Percentiles rank a stretch among this genome's conserved stretches.
phyloP scores from a whole-genome alignment of 1,284 basidiomycete genomes.

The Trametes pubescens region DNA sequence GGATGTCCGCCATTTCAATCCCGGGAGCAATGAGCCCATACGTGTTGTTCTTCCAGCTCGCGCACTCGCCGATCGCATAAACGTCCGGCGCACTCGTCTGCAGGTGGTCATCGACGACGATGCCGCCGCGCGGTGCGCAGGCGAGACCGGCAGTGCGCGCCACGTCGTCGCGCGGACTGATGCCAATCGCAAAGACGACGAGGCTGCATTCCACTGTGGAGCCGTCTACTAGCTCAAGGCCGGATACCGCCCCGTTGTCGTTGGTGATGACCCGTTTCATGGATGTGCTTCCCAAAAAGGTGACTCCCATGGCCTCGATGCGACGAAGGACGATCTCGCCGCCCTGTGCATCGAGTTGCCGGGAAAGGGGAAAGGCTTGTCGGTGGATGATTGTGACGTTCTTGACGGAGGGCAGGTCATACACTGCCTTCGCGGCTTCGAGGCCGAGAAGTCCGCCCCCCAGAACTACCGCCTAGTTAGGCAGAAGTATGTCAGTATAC shows the following conservation, averaged over 20 bases:
- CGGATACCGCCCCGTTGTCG: slow-evolving; percentile 51
- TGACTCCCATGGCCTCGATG: slow-evolving; percentile 72
- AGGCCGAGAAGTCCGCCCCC: slow-evolving; percentile 81
- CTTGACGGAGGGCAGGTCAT: slow-evolving; percentile 60
- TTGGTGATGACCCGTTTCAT: slow-evolving; percentile 52
- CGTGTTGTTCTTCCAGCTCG: slow-evolving; percentile 71
- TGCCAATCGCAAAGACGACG: slow-evolving; percentile 73
- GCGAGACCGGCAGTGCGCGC: slow-evolving; percentile 60
- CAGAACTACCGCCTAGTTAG: slow-evolving; percentile 60
- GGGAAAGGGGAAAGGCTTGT: slow-evolving; percentile 69
- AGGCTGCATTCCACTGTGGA: slow-evolving; percentile 54
- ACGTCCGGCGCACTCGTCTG: slow-evolving; percentile 65
- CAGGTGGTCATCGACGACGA: slow-evolving; percentile 66
- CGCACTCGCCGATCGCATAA: slow-evolving; percentile 83
- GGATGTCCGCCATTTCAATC: slow-evolving; percentile 79
- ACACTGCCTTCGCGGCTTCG: slow-evolving; percentile 79
- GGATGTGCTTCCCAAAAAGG: slow-evolving; percentile 62
- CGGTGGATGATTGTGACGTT: slow-evolving; percentile 67
- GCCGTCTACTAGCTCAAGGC: slow-evolving; percentile 59
- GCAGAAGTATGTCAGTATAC: not conserved
- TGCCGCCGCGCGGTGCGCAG: slow-evolving; percentile 56
- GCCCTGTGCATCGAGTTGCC: slow-evolving; percentile 75
- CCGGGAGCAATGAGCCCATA: slow-evolving; percentile 79
- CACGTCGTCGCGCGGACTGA: slow-evolving; percentile 75
- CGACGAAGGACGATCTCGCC: slow-evolving; percentile 75